Conservation (phyloP, 805 yeast genomes). For the Wickerhamiella sorbophila region DNA sequence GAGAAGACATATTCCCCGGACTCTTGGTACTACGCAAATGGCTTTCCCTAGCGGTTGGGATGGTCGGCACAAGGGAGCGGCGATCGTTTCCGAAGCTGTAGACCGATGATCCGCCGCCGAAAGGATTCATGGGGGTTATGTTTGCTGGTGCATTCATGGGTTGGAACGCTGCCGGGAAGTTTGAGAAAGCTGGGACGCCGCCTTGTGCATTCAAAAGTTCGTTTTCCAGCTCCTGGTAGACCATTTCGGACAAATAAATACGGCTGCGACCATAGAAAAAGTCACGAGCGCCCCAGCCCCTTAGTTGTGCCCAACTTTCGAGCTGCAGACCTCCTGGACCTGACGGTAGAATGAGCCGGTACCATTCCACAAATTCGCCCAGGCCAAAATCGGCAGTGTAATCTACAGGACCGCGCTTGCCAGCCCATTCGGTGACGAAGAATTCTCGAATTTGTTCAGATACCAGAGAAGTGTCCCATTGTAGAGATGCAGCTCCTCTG, state of each 20-base stretch:
- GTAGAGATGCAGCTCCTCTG: constrained; percentile 14
- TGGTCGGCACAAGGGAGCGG: neutral
- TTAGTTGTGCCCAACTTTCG: constrained; percentile 25
- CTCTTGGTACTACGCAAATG: neutral
- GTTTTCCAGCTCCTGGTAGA: constrained; percentile 27
- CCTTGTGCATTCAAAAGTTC: constrained; percentile 10
- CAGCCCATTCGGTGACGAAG: constrained; percentile 28
- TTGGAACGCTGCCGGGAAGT: neutral
- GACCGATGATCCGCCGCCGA: neutral
- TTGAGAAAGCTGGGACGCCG: neutral
- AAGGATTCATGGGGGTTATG: neutral
- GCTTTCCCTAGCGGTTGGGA: neutral
- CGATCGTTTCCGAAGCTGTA: neutral
- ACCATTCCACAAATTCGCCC: constrained; percentile 26
- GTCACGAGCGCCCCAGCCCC: constrained; percentile 23
- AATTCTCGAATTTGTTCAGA: constrained; percentile 26
- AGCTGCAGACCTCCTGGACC: constrained; percentile 18
- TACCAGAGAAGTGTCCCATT: constrained; percentile 26
- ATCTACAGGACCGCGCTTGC: constrained; percentile 23
- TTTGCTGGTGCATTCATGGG: neutral
- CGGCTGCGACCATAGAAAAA: constrained; percentile 25
- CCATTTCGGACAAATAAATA: constrained; percentile 27
- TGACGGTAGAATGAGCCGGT: constrained; percentile 22
- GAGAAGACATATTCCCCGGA: too few relatives aligned
- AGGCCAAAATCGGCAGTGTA: constrained; percentile 29